Percentiles rank a stretch among this genome's conserved stretches.
phyloP scores from a whole-genome alignment of 1,284 basidiomycete species.

The Sanghuangporus weigelae region DNA sequence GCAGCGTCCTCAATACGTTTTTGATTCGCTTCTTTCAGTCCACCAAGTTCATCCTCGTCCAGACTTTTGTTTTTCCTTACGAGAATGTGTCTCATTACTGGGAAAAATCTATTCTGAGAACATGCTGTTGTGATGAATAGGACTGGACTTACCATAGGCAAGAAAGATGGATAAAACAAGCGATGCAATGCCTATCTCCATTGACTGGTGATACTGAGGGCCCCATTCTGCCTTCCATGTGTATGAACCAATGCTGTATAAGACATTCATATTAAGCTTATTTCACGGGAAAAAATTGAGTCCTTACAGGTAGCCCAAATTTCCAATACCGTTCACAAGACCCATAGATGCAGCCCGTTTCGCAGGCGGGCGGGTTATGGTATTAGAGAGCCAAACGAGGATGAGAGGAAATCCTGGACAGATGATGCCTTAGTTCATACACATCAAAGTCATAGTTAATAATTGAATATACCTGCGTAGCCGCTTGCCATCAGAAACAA shows the following conservation, averaged over 20 bases:
- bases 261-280: not conserved
- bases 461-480: conserved; percentile 15
- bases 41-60: conserved; percentile 22
- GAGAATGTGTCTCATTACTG: conserved; percentile 21
- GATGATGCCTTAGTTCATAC: conserved; percentile 14
- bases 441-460: not conserved
- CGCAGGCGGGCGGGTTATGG: conserved; percentile 26
- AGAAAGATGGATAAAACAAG: conserved; percentile 11
- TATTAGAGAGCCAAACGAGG: conserved; percentile 23
- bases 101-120: not conserved
- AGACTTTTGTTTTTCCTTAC: conserved; percentile 17
- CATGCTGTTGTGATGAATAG: conserved; percentile 16
- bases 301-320: conserved; percentile 18
- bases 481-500: conserved; percentile 24
- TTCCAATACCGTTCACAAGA: conserved; percentile 22
- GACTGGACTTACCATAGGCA: conserved; percentile 18
- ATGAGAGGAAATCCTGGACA: conserved; percentile 42
- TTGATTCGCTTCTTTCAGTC: not conserved
- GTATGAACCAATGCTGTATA: conserved; percentile 20
- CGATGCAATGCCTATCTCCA: conserved; percentile 19
- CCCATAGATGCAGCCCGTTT: conserved; percentile 25
- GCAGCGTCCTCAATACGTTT: conserved; percentile 15
- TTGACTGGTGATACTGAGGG: conserved; percentile 20
- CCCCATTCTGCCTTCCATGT: conserved; percentile 23
- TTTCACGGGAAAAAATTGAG: not conserved